Evolutionary conservation across 495 filamentous ascomycete genomes (phyloP).

Genomic region (Sabuloglossum arenarium): DNA sequence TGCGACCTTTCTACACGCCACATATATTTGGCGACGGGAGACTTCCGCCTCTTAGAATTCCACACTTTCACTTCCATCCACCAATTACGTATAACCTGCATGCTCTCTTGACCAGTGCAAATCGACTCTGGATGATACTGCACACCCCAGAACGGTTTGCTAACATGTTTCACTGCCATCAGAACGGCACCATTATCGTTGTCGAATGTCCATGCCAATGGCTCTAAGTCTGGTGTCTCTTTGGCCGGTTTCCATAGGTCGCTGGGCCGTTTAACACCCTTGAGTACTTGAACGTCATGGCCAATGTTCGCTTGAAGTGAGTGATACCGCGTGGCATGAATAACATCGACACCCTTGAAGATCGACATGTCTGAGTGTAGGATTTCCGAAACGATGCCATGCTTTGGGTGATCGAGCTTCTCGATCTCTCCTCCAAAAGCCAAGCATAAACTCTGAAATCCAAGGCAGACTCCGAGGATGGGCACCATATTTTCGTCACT

Average conservation of each 20-base stretch:
- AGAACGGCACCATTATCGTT: slow-evolving; percentile 35
- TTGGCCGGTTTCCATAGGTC: slow-evolving; percentile 13
- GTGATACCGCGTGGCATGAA: slow-evolving; percentile 73
- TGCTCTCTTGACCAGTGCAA: slow-evolving; percentile 55
- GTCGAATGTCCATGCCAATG: slow-evolving; percentile 38
- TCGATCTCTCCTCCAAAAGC: slow-evolving; percentile 43
- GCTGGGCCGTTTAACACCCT: slow-evolving; percentile 8
- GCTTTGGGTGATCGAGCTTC: slow-evolving; percentile 10
- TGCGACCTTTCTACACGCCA: background rate
- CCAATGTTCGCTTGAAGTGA: slow-evolving; percentile 51
- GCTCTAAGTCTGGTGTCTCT: slow-evolving; percentile 23
- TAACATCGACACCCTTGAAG: slow-evolving; percentile 29
- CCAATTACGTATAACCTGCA: slow-evolving; percentile 52
- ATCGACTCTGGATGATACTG: slow-evolving; percentile 94
- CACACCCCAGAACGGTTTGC: slow-evolving; percentile 70
- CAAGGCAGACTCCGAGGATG: slow-evolving; percentile 76
- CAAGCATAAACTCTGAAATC: slow-evolving; percentile 66
- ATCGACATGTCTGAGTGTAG: slow-evolving; percentile 30
- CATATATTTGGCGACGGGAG: background rate
- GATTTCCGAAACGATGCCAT: slow-evolving; percentile 26
- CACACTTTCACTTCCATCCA: slow-evolving; percentile 34
- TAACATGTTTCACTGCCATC: slow-evolving; percentile 51
- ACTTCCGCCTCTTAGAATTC: slow-evolving; percentile 13
- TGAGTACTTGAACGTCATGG: slow-evolving; percentile 10
- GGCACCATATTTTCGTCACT: slow-evolving; percentile 36